These are phyloP conservation scores for Kregervanrija fluxuum DNA, from an alignment of 805 yeast genomes.

Conservation along the genomic window DNA sequence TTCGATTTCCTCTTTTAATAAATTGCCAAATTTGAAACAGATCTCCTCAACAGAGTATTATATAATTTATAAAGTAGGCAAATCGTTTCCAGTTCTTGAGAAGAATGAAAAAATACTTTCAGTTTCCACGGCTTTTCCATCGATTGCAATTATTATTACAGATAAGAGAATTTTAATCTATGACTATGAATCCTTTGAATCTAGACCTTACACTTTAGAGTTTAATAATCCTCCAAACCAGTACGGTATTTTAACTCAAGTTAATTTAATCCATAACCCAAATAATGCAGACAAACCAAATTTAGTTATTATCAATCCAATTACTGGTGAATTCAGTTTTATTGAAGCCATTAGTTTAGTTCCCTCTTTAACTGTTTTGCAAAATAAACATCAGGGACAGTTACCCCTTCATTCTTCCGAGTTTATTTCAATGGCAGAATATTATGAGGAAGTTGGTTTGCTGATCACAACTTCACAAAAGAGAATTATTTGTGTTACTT, in stretches of 20 bases:
- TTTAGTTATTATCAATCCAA: constrained; percentile 53
- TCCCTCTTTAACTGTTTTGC: constrained; percentile 39
- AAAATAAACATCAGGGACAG: constrained; percentile 28
- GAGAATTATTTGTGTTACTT: constrained; percentile 50
- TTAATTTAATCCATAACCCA: constrained; percentile 53
- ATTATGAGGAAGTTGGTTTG: constrained; percentile 70
- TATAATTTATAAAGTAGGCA: too few relatives aligned
- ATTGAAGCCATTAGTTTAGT: constrained; percentile 72
- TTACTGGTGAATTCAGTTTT: constrained; percentile 53
- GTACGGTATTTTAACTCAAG: constrained; percentile 37
- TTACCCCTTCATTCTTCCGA: constrained; percentile 47
- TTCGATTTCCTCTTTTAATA: too few relatives aligned
- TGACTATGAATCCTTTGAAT: constrained; percentile 58
- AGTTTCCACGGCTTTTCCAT: constrained; percentile 21
- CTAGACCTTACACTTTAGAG: constrained; percentile 48
- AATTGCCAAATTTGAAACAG: too few relatives aligned
- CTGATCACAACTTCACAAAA: constrained; percentile 64
- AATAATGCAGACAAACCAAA: constrained; percentile 56
- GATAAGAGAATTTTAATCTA: constrained; percentile 55
- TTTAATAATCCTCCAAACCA: constrained; percentile 33
- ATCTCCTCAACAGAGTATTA: too few relatives aligned
- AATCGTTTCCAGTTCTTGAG: constrained; percentile 36
- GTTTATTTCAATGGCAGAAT: constrained; percentile 45
- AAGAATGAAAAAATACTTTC: constrained; percentile 16
- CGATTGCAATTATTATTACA: constrained; percentile 28